phyloP scores from a whole-genome alignment of 495 filamentous ascomycete genomes.

The Polyplosphaeria fusca region DNA sequence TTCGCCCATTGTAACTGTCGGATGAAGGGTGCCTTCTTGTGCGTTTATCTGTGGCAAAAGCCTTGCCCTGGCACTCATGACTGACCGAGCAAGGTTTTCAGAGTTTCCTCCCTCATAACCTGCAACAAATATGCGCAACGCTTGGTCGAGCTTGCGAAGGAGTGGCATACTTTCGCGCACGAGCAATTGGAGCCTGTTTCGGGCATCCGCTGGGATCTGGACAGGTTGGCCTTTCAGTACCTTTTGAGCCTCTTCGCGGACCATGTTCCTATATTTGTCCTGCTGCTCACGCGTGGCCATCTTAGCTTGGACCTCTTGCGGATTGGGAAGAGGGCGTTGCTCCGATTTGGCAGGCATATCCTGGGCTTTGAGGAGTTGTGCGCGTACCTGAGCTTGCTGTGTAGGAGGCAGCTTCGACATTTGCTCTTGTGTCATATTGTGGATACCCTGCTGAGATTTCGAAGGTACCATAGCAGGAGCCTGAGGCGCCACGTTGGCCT shows the following conservation, averaged over 20 bases:
- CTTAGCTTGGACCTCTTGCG: conserved; percentile 6
- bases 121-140: conserved; percentile 16
- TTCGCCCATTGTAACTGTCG: conserved; percentile 13
- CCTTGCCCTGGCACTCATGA: neutral
- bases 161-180: conserved; percentile 1
- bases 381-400: conserved; percentile 38
- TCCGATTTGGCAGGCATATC: conserved; percentile 7
- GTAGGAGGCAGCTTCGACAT: conserved; percentile 51
- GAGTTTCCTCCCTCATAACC: conserved; percentile 11
- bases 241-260: conserved; percentile 15
- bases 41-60: conserved; percentile 19
- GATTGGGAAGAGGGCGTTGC: conserved; percentile 9
- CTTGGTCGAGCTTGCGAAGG: conserved; percentile 19
- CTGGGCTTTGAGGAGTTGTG: conserved; percentile 33
- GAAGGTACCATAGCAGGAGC: conserved; percentile 39
- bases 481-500: conserved; percentile 37
- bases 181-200: conserved; percentile 14
- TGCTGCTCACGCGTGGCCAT: conserved; percentile 6
- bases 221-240: conserved; percentile 1
- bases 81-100: conserved; percentile 1
- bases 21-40: conserved; percentile 12
- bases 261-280: conserved; percentile 13
- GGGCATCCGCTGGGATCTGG: conserved; percentile 16
- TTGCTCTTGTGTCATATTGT: conserved; percentile 50
- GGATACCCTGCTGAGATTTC: conserved; percentile 39